Evolutionary conservation across 352 stramenopile genomes (phyloP), one percentile per base, ranked within the genome.

Genomic region (Globisporangium parvum): DNA sequence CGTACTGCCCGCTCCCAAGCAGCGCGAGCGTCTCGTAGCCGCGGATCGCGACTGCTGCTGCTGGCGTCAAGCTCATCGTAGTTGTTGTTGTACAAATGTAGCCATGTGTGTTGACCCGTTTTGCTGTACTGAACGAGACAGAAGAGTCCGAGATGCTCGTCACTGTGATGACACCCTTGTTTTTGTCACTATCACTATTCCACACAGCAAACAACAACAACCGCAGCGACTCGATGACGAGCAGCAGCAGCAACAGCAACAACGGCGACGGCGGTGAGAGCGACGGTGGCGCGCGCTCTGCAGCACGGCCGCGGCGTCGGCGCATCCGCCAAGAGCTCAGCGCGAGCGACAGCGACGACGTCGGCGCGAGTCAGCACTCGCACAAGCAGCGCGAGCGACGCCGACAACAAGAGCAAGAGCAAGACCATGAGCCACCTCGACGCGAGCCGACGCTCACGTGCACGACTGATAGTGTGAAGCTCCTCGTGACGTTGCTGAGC

Each of bases 401-500:
- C 10, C 31, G 31, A 10, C 31, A 12, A 12, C 52, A 57, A n/a
- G n/a, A n/a, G 40, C 26, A 8, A 15, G 18, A 15, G 17, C 41
- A 31, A 23, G 41, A 28, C 0, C 23, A 46, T 11, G 49, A 46
- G 15, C 48, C 58, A 1, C 39, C 37, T 3, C 51, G 31, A 51
- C 72, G 37, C 12, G 45, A 62, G 21, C 71, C 74, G 28, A 76
- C 66, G 41, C 60, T 90, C 35, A 59, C 68, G 41, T 88, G 77
- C 66, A 69, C 77, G 9, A 52, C 66, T 23, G 80, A 91, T 55
- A 94, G 76, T 51, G 77, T 87, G 20, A 91, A 90, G 55, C 49
- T 90, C 48, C 60, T 94, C 20, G 76, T 91, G 62, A 88, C 77
- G 31, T 63, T 94, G 33, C 68, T 94, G 6, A 70, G 59, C 48